Conservation (phyloP, 306 rosid species). For the Carpinus fangiana region DNA sequence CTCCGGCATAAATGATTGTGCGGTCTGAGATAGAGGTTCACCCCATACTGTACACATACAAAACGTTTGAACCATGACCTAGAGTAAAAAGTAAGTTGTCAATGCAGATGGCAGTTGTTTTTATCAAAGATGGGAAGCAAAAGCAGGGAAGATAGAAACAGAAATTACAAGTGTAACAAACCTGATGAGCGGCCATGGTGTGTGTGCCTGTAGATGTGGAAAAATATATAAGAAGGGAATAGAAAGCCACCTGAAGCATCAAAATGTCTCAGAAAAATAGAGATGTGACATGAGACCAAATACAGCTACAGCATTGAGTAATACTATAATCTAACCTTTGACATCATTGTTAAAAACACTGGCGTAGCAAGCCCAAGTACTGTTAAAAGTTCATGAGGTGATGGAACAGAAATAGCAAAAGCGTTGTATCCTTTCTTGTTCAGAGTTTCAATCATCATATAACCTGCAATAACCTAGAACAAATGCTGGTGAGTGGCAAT, state of each 20-base stretch:
- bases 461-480: conserved; percentile 77
- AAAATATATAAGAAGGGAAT: conserved; percentile 66
- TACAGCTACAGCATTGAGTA: conserved; percentile 11
- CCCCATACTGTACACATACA: conserved; percentile 89
- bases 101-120: conserved; percentile 23
- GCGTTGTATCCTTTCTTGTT: conserved; percentile 76
- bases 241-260: conserved; percentile 75
- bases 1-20: conserved; percentile 94
- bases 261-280: conserved; percentile 2
- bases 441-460: conserved; percentile 77
- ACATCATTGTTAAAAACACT: conserved; percentile 69
- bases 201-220: conserved; percentile 86
- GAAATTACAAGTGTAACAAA: conserved; percentile 33
- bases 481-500: conserved; percentile 6
- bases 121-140: conserved; percentile 17
- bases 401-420: conserved; percentile 64
- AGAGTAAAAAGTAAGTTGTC: conserved; percentile 31
- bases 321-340: conserved; percentile 58
- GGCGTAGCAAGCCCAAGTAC: conserved; percentile 80
- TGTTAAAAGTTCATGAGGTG: conserved; percentile 53
- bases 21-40: conserved; percentile 96
- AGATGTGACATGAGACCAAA: conserved; percentile 9
- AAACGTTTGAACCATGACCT: conserved; percentile 92
- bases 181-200: conserved; percentile 97
- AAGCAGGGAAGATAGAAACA: conserved; percentile 21